Conservation (phyloP, 768 basidiomycete genomes). For the Rhodotorula graminis region DNA sequence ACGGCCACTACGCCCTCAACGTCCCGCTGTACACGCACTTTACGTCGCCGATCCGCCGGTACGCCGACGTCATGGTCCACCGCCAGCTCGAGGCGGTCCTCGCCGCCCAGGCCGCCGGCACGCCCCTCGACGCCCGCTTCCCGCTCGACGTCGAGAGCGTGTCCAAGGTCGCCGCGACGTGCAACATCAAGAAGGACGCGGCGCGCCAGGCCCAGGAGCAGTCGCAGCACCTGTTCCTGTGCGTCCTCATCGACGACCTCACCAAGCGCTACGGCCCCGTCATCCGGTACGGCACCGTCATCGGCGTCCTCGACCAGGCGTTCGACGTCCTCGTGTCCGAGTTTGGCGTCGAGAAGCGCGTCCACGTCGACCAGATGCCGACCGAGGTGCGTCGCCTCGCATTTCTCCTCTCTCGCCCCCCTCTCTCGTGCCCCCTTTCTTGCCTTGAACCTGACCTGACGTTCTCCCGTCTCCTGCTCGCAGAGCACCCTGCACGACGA, state of each 20-base stretch:
- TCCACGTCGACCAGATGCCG: conserved; percentile 98
- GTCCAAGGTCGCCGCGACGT: conserved; percentile 90
- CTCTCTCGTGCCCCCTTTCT: too few species aligned
- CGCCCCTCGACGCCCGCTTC: conserved; percentile 74
- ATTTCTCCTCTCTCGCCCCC: too few species aligned
- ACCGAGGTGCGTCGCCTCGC: conserved; percentile 65
- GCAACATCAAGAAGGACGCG: conserved; percentile 76
- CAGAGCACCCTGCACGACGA: conserved; percentile 96
- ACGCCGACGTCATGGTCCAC: conserved; percentile 86
- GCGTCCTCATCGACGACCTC: conserved; percentile 86
- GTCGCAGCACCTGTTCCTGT: conserved; percentile 90
- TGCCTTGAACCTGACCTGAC: too few species aligned
- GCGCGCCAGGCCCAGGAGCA: conserved; percentile 91
- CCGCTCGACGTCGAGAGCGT: conserved; percentile 97
- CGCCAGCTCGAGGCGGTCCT: conserved; percentile 90
- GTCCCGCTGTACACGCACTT: conserved; percentile 89
- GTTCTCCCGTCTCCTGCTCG: not conserved
- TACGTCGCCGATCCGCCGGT: conserved; percentile 53
- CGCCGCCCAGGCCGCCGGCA: conserved; percentile 7
- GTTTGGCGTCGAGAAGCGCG: conserved; percentile 97
- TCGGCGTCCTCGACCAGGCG: conserved; percentile 92
- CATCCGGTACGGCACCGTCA: conserved; percentile 87
- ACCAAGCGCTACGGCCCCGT: conserved; percentile 94
- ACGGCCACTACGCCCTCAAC: conserved; percentile 84
- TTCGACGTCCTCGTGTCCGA: conserved; percentile 95